Conservation (phyloP, 2,329 filamentous ascomycete genomes). For the Neonectria sp. region DNA sequence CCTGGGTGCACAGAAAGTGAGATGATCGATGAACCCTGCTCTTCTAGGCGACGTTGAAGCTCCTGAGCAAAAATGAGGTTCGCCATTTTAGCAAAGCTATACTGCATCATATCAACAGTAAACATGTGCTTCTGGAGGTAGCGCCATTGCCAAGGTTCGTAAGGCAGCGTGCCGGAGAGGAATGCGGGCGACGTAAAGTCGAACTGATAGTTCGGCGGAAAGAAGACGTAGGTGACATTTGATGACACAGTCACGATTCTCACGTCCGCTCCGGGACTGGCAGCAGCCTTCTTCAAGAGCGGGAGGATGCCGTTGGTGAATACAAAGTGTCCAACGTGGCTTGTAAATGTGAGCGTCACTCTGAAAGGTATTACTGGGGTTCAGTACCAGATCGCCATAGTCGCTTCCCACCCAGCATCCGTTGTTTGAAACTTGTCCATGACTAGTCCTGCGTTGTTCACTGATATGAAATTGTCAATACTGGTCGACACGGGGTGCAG, state of each 20-base stretch:
- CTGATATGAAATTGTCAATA: not conserved
- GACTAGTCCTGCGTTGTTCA: slow-evolving; percentile 12
- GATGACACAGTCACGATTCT: slow-evolving; percentile 44
- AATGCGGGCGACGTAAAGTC: slow-evolving; percentile 34
- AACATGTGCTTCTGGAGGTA: slow-evolving; percentile 26
- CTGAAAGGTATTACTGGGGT: not conserved
- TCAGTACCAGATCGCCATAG: slow-evolving; percentile 41
- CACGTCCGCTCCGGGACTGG: slow-evolving; percentile 35
- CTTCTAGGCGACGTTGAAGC: slow-evolving; percentile 1
- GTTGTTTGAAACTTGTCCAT: slow-evolving; percentile 44
- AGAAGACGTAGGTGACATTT: slow-evolving; percentile 25
- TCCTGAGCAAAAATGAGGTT: slow-evolving; percentile 7
- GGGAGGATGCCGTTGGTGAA: slow-evolving; percentile 46
- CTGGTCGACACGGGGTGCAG: rapidly evolving
- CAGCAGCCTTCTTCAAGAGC: slow-evolving; percentile 41
- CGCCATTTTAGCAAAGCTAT: slow-evolving; percentile 15
- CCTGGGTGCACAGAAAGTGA: slow-evolving; percentile 7
- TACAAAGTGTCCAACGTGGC: slow-evolving; percentile 47
- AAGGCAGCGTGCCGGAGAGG: slow-evolving; percentile 26
- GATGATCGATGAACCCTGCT: slow-evolving; percentile 4
- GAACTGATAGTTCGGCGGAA: slow-evolving; percentile 37
- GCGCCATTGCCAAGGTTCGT: slow-evolving; percentile 35
- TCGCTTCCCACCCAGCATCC: slow-evolving; percentile 42
- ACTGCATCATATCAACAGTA: slow-evolving; percentile 40
- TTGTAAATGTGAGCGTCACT: slow-evolving; percentile 25